These are phyloP conservation scores for Hanseniaspora mollemarum DNA, from an alignment of 805 yeast genomes.

Conservation along the genomic window DNA sequence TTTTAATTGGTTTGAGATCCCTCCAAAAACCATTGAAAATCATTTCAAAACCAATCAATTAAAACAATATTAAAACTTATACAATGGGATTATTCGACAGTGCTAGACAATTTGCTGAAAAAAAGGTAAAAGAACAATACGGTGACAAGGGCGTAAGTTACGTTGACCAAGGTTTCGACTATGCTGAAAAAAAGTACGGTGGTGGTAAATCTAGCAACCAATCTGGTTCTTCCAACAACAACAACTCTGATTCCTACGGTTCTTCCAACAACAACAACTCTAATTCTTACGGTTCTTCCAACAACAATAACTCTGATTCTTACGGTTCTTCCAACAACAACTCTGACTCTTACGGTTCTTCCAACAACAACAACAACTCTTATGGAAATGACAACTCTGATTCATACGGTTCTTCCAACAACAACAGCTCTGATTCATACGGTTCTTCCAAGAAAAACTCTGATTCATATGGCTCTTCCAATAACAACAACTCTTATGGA, in stretches of 20 bases:
- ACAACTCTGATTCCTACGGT: conserved; percentile 18
- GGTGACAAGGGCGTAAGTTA: conserved; percentile 16
- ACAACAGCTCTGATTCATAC: conserved; percentile 24
- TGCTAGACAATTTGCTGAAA: conserved; percentile 31
- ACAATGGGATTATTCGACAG: conserved; percentile 37
- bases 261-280: conserved; percentile 18
- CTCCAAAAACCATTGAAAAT: neutral
- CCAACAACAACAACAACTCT: conserved; percentile 18
- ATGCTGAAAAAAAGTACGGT: conserved; percentile 25
- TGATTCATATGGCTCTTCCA: conserved; percentile 29
- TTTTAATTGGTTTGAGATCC: too few relatives aligned
- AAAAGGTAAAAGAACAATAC: conserved; percentile 15
- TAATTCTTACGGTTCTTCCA: conserved; percentile 16
- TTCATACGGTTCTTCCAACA: conserved; percentile 25
- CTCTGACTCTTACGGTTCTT: conserved; percentile 19
- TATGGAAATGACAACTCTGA: conserved; percentile 19
- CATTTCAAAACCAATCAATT: neutral
- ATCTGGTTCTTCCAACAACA: conserved; percentile 17
- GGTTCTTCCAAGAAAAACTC: conserved; percentile 19
- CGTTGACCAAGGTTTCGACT: conserved; percentile 20
- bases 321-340: conserved; percentile 23
- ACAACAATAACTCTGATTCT: conserved; percentile 21
- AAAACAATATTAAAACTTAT: neutral
- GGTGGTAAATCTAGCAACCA: conserved; percentile 15
- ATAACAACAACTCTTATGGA: conserved; percentile 22